A percentile compares a stretch with the other conserved stretches of the same genome.
These are phyloP conservation scores for Larix kaempferi DNA, from an alignment of 75 land plant species.

Conservation along the genomic window DNA sequence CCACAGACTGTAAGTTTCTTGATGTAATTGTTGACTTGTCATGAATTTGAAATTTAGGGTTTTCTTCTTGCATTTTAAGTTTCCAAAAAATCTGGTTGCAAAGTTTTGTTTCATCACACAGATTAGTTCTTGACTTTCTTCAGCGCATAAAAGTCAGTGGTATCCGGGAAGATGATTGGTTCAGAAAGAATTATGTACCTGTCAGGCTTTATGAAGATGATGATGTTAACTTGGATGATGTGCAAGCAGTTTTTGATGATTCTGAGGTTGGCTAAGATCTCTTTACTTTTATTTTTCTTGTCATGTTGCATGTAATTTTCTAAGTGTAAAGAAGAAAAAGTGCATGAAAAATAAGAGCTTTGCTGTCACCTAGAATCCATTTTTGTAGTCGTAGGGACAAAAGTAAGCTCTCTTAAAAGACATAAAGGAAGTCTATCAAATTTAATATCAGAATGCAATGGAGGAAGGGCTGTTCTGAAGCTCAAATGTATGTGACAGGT, in stretches of 20 bases:
- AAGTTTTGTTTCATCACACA: background rate
- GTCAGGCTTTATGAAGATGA: conserved; percentile 60
- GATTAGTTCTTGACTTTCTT: conserved; percentile 11
- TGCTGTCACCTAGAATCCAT: background rate
- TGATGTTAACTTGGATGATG: conserved; percentile 82
- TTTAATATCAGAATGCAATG: background rate
- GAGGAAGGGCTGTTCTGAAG: background rate
- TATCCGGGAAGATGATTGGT: conserved; percentile 87
- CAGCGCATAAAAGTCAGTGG: conserved; percentile 76
- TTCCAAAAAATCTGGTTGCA: background rate
- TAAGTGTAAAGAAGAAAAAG: background rate
- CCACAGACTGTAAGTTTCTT: conserved; percentile 70
- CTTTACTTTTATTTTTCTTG: background rate
- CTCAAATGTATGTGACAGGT: background rate
- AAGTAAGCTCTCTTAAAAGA: background rate
- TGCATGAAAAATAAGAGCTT: background rate
- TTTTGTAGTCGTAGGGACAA: background rate
- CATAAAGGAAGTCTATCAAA: background rate
- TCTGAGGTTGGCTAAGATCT: conserved; percentile 58
- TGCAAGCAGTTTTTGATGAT: conserved; percentile 85
- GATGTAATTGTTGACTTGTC: background rate
- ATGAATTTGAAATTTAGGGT: background rate
- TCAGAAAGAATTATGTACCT: conserved; percentile 69
- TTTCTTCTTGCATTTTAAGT: background rate
- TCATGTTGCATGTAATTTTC: conserved; percentile 1